Percentiles rank a stretch among this genome's conserved stretches.
Conservation (phyloP, 2,329 filamentous ascomycete genomes). For the Diaporthe citri region DNA sequence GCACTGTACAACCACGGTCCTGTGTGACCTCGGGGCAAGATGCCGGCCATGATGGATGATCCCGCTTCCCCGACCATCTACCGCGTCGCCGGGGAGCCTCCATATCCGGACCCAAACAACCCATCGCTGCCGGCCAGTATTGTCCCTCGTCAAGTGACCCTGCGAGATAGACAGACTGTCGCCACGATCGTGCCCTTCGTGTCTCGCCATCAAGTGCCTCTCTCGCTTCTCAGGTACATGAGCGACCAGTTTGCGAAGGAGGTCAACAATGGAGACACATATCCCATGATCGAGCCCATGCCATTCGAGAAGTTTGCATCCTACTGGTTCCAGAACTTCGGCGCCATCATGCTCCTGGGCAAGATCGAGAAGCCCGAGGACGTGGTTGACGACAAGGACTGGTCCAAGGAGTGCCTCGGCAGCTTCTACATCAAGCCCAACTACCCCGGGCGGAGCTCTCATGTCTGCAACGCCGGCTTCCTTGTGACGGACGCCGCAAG, state of each 20-base stretch:
- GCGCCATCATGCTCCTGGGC: conserved; percentile 87
- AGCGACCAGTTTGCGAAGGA: conserved; percentile 89
- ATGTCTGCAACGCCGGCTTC: conserved; percentile 89
- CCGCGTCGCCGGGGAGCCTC: conserved; percentile 74
- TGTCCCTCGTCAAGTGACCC: conserved; percentile 80
- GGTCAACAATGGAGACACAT: conserved; percentile 92
- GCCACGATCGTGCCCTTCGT: conserved; percentile 88
- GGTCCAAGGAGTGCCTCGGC: conserved; percentile 84
- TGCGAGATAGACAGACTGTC: conserved; percentile 85
- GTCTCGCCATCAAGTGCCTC: conserved; percentile 81
- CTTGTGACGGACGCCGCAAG: conserved; percentile 80
- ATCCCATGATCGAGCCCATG: conserved; percentile 86
- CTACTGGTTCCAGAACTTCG: conserved; percentile 95
- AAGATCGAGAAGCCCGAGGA: conserved; percentile 75
- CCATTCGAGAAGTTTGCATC: conserved; percentile 79
- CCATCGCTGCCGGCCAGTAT: conserved; percentile 78
- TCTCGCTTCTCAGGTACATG: conserved; percentile 80
- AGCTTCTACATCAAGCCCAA: conserved; percentile 97
- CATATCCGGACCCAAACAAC: conserved; percentile 72
- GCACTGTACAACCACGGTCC: background rate
- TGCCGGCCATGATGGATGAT: conserved; percentile 86
- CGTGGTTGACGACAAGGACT: conserved; percentile 73
- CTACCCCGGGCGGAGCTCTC: conserved; percentile 90
- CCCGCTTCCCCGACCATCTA: conserved; percentile 78
- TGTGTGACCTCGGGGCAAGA: conserved; percentile 52